These are phyloP conservation scores for Colletotrichum limetticola DNA, from an alignment of 2,329 filamentous ascomycete genomes.

Conservation along the genomic window DNA sequence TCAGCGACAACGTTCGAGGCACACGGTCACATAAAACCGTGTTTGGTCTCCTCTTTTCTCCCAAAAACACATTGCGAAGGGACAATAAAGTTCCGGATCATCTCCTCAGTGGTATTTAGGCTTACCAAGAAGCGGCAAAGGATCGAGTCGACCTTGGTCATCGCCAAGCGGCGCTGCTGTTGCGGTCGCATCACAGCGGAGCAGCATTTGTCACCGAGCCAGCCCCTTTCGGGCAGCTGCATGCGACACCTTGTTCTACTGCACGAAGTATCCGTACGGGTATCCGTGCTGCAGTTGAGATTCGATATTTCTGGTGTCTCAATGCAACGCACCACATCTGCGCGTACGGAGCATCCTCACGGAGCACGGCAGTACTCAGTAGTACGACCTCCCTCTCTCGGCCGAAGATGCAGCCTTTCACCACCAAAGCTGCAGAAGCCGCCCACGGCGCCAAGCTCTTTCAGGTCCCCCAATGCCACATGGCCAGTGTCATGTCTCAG, in stretches of 20 bases:
- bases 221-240: slow-evolving; percentile 7
- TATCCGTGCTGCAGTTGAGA: neutral
- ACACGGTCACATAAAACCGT: neutral
- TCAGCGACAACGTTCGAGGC: neutral
- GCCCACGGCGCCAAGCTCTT: slow-evolving; percentile 2
- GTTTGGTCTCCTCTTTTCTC: neutral
- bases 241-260: neutral
- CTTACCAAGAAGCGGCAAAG: neutral
- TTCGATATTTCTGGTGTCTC: neutral
- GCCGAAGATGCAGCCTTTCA: neutral
- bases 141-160: neutral
- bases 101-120: neutral
- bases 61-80: neutral
- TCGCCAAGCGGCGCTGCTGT: neutral
- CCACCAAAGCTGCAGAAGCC: neutral
- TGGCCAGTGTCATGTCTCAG: slow-evolving; percentile 21
- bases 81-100: neutral
- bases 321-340: neutral
- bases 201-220: neutral
- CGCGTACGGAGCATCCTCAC: neutral
- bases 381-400: neutral
- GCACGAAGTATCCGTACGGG: neutral
- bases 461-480: slow-evolving; percentile 7
- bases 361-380: no score
- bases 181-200: slow-evolving; percentile 1